Conservation (phyloP, 306 rosid genomes). For the Crotalaria pallida region DNA sequence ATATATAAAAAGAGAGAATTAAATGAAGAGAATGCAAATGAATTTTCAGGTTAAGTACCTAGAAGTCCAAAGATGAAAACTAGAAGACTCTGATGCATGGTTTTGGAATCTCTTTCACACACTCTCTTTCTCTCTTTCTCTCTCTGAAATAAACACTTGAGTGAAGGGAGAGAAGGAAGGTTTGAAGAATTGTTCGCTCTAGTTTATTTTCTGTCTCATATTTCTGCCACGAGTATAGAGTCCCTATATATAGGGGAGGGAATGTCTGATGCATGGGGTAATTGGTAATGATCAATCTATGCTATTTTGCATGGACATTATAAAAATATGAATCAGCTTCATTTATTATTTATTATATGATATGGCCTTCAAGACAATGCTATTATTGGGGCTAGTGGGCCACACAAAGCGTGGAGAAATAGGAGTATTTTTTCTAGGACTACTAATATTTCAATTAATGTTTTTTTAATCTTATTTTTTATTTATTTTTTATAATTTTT, state of each 20-base stretch:
- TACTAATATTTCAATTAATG: too few species aligned
- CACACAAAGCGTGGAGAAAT: too few species aligned
- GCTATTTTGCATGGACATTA: constrained; percentile 31
- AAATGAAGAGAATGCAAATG: neutral
- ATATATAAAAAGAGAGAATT: too few species aligned
- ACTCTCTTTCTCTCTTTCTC: neutral
- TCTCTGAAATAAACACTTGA: neutral
- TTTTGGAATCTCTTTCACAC: neutral
- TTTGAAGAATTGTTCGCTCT: neutral
- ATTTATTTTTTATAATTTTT: too few species aligned
- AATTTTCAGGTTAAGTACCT: constrained; percentile 34
- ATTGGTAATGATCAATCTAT: neutral
- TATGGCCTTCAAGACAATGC: constrained; percentile 9
- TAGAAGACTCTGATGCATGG: constrained; percentile 39
- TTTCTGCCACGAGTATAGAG: constrained; percentile 1
- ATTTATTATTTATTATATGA: too few species aligned
- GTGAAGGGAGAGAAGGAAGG: constrained; percentile 16
- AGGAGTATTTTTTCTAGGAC: too few species aligned
- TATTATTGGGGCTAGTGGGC: too few species aligned
- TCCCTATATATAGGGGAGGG: constrained; percentile 36
- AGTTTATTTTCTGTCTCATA: constrained; percentile 16
- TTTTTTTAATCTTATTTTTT: too few species aligned
- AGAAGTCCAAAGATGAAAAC: constrained; percentile 59
- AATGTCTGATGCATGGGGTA: constrained; percentile 24
- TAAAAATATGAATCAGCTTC: too few species aligned